Conservation (phyloP, 2,329 filamentous ascomycete genomes). For the Phialophora macrospora region DNA sequence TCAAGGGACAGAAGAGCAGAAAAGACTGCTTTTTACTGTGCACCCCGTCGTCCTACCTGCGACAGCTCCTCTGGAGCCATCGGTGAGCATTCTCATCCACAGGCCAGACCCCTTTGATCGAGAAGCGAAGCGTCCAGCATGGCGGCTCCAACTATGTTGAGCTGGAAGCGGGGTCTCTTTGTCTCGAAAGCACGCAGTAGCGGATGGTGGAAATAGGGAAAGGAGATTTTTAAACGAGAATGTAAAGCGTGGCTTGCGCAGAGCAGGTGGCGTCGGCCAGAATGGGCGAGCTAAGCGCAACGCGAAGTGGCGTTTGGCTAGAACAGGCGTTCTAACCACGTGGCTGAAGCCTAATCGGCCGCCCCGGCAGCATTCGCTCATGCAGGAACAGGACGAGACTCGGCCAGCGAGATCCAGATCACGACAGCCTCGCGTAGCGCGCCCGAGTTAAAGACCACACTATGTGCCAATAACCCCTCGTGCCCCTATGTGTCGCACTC, state of each 20-base stretch:
- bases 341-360: background rate
- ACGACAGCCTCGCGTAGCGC: background rate
- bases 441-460: background rate
- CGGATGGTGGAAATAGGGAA: constrained; percentile 17
- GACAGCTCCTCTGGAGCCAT: constrained; percentile 8
- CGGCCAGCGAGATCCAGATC: background rate
- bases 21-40: constrained; percentile 5
- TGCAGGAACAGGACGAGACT: background rate
- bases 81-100: constrained; percentile 2
- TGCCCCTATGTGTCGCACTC: background rate
- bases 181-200: constrained; percentile 1
- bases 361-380: background rate
- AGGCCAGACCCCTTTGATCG: constrained; percentile 4
- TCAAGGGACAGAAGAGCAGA: constrained; percentile 11
- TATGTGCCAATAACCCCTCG: background rate
- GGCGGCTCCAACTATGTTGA: constrained; percentile 6
- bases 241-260: constrained; percentile 13
- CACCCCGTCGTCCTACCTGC: constrained; percentile 7
- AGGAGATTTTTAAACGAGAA: constrained; percentile 10
- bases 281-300: constrained; percentile 4
- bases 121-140: constrained; percentile 15
- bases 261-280: constrained; percentile 13
- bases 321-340: constrained; percentile 12
- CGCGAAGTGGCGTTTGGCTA: constrained; percentile 5
- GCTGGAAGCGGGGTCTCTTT: constrained; percentile 1